These are phyloP conservation scores for Amaranthus hypochondriacus DNA, from an alignment of 148 eudicot genomes.

Conservation along the genomic window DNA sequence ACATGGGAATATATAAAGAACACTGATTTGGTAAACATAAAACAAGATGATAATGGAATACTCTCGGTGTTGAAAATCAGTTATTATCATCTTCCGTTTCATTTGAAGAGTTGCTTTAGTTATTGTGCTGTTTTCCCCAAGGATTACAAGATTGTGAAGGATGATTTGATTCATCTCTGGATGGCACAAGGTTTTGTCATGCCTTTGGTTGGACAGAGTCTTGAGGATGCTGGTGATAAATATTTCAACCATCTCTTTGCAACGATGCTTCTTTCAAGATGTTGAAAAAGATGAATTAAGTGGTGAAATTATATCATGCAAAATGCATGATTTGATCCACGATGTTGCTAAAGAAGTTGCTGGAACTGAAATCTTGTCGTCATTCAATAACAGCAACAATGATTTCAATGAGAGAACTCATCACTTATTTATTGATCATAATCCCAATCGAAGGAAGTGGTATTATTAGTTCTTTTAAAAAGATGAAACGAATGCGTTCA, in stretches of 20 bases:
- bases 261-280: slow-evolving; percentile 26
- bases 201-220: neutral
- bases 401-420: neutral
- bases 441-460: neutral
- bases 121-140: slow-evolving; percentile 24
- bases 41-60: no score
- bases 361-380: neutral
- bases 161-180: slow-evolving; percentile 16
- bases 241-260: slow-evolving; percentile 9
- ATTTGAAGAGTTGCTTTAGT: slow-evolving; percentile 18
- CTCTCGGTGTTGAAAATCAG: slow-evolving; percentile 37
- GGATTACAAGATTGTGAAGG: slow-evolving; percentile 14
- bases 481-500: neutral
- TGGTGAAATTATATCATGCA: slow-evolving; percentile 6
- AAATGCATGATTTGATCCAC: slow-evolving; percentile 24
- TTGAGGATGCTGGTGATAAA: slow-evolving; percentile 21
- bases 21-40: no score
- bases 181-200: slow-evolving; percentile 21
- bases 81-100: slow-evolving; percentile 22
- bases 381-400: neutral
- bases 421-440: neutral
- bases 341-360: slow-evolving; percentile 14
- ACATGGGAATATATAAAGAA: no score
- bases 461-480: neutral
- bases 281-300: neutral